These are phyloP conservation scores for Chenopodium suecicum DNA, from an alignment of 148 eudicot genomes.

Conservation along the genomic window DNA sequence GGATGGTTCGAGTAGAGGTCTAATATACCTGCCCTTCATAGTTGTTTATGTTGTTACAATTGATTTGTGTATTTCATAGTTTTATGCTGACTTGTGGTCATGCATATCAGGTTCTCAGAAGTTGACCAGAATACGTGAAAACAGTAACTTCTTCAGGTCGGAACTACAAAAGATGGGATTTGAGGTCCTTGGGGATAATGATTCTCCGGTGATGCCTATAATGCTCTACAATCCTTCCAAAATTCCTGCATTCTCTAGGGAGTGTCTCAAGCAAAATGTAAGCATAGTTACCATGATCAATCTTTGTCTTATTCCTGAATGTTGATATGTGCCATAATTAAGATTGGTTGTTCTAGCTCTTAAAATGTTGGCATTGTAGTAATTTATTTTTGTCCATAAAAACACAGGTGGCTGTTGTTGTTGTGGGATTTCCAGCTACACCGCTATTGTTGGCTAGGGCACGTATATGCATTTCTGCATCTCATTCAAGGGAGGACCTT, in stretches of 20 bases:
- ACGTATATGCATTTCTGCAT: slow-evolving; percentile 92
- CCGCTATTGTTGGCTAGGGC: slow-evolving; percentile 84
- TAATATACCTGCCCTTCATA: background rate
- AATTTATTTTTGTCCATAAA: background rate
- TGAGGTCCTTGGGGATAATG: slow-evolving; percentile 83
- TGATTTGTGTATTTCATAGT: background rate
- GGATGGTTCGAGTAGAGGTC: slow-evolving; percentile 97
- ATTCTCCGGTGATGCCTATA: slow-evolving; percentile 89
- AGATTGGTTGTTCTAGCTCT: background rate
- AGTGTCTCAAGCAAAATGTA: slow-evolving; percentile 83
- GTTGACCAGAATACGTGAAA: slow-evolving; percentile 63
- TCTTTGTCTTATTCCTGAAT: background rate
- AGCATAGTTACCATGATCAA: slow-evolving; percentile 23
- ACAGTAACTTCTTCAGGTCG: slow-evolving; percentile 92
- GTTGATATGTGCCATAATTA: too few relatives aligned
- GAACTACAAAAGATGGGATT: slow-evolving; percentile 88
- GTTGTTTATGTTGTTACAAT: background rate
- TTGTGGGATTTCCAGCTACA: slow-evolving; percentile 95
- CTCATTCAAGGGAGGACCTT: slow-evolving; percentile 83
- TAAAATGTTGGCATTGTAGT: background rate
- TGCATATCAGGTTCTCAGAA: slow-evolving; percentile 71
- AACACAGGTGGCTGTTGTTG: slow-evolving; percentile 79
- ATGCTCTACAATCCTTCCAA: slow-evolving; percentile 88
- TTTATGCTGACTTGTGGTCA: slow-evolving; percentile 5
- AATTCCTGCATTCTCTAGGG: slow-evolving; percentile 92